Percentiles rank a stretch among this genome's conserved stretches.
Conservation (phyloP, 306 rosid species). For the Citrullus amarus region DNA sequence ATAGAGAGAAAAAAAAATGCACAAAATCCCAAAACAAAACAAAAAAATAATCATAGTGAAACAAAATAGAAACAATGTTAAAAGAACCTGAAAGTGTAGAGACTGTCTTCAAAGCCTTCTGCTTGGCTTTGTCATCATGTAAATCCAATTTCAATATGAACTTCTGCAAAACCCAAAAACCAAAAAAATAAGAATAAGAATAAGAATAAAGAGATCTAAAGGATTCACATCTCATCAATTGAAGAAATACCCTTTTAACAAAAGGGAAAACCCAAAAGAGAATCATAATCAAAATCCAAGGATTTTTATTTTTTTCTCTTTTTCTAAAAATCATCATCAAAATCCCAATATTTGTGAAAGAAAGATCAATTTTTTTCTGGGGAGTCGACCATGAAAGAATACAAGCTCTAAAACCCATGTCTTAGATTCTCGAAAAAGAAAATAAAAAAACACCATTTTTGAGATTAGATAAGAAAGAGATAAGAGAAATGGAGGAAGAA, state of each 20-base stretch:
- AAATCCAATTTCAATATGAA: conserved; percentile 62
- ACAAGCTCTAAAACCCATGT: background rate
- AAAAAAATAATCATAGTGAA: conserved; percentile 1
- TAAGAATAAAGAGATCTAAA: conserved; percentile 8
- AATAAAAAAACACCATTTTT: background rate
- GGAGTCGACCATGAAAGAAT: background rate
- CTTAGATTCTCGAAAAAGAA: background rate
- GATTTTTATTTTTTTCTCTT: no score
- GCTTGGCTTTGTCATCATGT: conserved; percentile 70
- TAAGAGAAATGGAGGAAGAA: no score
- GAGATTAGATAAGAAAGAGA: background rate
- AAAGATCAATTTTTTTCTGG: background rate
- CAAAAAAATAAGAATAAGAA: background rate
- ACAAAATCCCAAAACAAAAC: background rate
- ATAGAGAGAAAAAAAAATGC: background rate
- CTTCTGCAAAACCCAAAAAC: conserved; percentile 37
- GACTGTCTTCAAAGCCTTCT: conserved; percentile 80
- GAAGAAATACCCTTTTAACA: background rate
- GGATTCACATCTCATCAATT: background rate
- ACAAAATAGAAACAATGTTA: background rate
- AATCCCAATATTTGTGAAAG: no score
- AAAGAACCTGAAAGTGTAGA: conserved; percentile 63
- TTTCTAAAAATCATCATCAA: no score
- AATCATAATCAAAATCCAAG: background rate
- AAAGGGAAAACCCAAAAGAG: background rate